Evolutionary conservation across 192 early-diverging fungal species (phyloP).

Genomic region (Entomortierella chlamydospora): DNA sequence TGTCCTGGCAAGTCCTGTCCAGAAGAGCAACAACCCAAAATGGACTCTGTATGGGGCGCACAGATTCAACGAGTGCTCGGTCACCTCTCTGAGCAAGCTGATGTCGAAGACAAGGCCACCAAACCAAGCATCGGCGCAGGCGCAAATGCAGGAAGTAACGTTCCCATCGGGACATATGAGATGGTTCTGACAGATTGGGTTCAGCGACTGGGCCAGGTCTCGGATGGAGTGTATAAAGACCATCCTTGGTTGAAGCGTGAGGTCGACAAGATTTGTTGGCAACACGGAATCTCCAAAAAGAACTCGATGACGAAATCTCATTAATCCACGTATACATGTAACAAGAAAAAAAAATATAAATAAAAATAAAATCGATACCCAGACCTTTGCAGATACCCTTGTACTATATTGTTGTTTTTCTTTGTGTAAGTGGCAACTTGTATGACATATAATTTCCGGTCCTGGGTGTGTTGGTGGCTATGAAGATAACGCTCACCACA

Average conservation of each 20-base stretch:
- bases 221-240: background rate
- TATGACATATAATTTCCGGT: too few species aligned
- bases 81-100: conserved; percentile 26
- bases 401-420: too few species aligned
- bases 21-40: background rate
- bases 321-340: too few species aligned
- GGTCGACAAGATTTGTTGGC: conserved; percentile 47
- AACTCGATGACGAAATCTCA: too few species aligned
- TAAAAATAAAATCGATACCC: too few species aligned
- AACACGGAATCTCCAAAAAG: conserved; percentile 5
- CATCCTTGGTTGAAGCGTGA: conserved; percentile 41
- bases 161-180: conserved; percentile 9
- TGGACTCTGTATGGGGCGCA: conserved; percentile 13
- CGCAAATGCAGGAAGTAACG: background rate
- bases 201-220: conserved; percentile 18
- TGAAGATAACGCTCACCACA: too few species aligned
- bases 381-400: too few species aligned
- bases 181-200: conserved; percentile 35
- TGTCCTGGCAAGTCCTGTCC: background rate
- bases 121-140: background rate
- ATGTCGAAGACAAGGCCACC: conserved; percentile 5
- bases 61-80: background rate
- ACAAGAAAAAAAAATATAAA: too few species aligned
- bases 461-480: too few species aligned
- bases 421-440: too few species aligned